Conservation (phyloP, 352 stramenopile species). For the Phytophthora palmivora region DNA sequence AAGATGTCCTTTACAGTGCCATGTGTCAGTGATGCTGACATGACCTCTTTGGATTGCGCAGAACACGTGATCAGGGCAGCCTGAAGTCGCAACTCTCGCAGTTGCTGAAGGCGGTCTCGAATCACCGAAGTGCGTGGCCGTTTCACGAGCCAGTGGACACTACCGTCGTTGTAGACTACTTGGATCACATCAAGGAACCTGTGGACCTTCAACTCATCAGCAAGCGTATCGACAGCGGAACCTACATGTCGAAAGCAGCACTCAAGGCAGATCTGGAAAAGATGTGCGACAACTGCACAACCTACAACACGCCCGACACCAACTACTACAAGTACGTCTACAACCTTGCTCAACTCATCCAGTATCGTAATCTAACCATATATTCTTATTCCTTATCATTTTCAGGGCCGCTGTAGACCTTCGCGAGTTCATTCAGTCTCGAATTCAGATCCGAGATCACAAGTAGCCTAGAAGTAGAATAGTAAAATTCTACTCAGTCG, state of each 20-base stretch:
- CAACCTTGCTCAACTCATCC: not conserved
- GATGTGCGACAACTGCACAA: conserved; percentile 98
- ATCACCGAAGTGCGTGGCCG: conserved; percentile 96
- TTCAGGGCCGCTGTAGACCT: conserved; percentile 80
- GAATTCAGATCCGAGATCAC: conserved; percentile 62
- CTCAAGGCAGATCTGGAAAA: conserved; percentile 95
- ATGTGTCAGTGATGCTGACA: conserved; percentile 4
- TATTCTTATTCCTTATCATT: conserved; percentile 2
- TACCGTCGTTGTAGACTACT: conserved; percentile 96
- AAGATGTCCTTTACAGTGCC: not conserved
- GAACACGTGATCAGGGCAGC: conserved; percentile 82
- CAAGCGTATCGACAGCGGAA: conserved; percentile 82
- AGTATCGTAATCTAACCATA: not conserved
- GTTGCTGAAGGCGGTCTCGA: conserved; percentile 92
- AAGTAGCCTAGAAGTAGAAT: conserved; percentile 17
- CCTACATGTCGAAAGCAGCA: conserved; percentile 92
- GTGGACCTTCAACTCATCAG: conserved; percentile 90
- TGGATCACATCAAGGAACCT: conserved; percentile 96
- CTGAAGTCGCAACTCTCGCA: conserved; percentile 86
- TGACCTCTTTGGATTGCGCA: conserved; percentile 12
- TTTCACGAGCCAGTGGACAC: conserved; percentile 98
- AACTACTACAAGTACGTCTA: conserved; percentile 96
- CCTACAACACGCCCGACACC: conserved; percentile 96
- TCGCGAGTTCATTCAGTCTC: conserved; percentile 74
- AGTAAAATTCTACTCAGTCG: not conserved